Evolutionary conservation across 352 stramenopile genomes (phyloP), one percentile per base, ranked within the genome.

Genomic region (Phytophthora sp.): DNA sequence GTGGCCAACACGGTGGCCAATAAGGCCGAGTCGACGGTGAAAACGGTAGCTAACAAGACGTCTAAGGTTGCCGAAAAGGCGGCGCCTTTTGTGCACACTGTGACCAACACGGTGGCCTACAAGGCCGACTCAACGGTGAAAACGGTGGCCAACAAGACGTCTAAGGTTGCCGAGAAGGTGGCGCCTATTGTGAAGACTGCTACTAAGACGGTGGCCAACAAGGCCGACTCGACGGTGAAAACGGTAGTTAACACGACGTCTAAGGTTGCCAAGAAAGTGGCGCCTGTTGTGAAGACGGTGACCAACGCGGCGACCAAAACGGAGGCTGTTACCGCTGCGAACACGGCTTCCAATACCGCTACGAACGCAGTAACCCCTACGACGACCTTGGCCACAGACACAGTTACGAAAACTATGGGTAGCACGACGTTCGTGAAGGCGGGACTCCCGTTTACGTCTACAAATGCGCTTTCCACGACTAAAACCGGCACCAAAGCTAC

Each of bases 371-470:
- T 58, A 45, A 35, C 44, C 4, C 52, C 56, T 15, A 47, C 44
- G 6, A 8, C 24, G 30, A 57, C 61, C 23, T 18, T 58, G 27
- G 16, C 30, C 9, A 24, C 54, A 2, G 21, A 59, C 7, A 33
- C 51, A 15, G 51, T 36, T 27, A 62, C 41, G 3, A 16, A 63
- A 11, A 67, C 33, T 42, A 33, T 50, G 4, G 41, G 57, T 20
- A 49, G 33, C 8, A 70, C 38, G 16, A 62, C 58, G n/a, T 53
- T 59, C 30, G 27, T 60, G 35, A 67, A 69, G 44, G 31, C 20
- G 1, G 50, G 64, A 27, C 12, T 62, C 46, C 26, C 55, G 7
- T 55, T 29, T 13, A 31, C 49, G 24, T n/a, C n/a, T n/a, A 42
- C 38, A 23, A 45, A 30, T n/a, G 7, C 52, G 12, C 46, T 46